These are phyloP conservation scores for Circinella minor DNA, from an alignment of 371 early-diverging fungal species.

Conservation along the genomic window DNA sequence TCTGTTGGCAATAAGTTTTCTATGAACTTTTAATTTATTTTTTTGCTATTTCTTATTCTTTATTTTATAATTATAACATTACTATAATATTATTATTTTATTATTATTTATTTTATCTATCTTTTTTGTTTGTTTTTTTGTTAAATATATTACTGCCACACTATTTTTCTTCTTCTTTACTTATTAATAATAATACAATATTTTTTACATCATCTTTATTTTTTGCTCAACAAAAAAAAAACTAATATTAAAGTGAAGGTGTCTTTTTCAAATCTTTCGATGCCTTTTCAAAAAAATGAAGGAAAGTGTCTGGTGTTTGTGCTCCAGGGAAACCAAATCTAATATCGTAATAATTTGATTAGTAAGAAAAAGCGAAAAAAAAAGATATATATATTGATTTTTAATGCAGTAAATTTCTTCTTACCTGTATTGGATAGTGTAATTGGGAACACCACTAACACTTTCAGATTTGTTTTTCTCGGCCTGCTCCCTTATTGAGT, in stretches of 20 bases:
- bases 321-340: constrained; percentile 69
- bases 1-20: constrained; percentile 46
- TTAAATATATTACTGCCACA: neutral
- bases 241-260: neutral
- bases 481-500: constrained; percentile 48
- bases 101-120: no score
- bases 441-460: constrained; percentile 73
- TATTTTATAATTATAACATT: no score
- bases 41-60: no score
- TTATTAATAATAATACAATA: neutral
- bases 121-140: neutral
- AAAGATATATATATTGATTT: neutral
- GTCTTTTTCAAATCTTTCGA: neutral
- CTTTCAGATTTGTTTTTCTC: constrained; percentile 39
- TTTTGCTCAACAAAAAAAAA: neutral
- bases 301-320: constrained; percentile 63
- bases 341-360: neutral
- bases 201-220: constrained; percentile 1
- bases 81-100: no score
- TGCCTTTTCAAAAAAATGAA: constrained; percentile 52
- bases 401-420: constrained; percentile 14
- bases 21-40: constrained; percentile 18
- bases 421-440: constrained; percentile 62
- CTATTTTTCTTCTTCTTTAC: neutral
- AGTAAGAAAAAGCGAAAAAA: neutral